Evolutionary conservation across 148 eudicot genomes (phyloP), one percentile per base, ranked within the genome.

Genomic region (Spergularia marina): DNA sequence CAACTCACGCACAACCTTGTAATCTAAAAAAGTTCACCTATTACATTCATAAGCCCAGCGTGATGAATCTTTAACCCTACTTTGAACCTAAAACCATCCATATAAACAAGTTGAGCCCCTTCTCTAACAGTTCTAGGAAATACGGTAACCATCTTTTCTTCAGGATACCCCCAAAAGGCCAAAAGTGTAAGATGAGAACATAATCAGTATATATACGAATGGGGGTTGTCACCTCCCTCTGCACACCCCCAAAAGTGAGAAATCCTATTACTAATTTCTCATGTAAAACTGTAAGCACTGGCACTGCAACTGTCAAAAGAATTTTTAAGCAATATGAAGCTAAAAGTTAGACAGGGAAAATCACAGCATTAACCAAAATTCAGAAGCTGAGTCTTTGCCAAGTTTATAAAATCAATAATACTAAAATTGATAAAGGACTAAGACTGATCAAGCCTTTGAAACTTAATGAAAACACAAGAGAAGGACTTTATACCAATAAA

Each of bases 371-470:
- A 39, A 49, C 14, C 70, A 67, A 44, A n/a, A 47, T 44, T 47
- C 54, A 67, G 51, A 67, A 10, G 54, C 15, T 47, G 53, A 18
- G 7, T n/a, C 47, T 44, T 47, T 47, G 70, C 70, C 70, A 44
- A 6, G 20, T 67, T 11, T 67, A 44, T 41, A 18, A 53, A 53
- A 47, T 25, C 70, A 20, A 41, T 10, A 64, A 30, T 62, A 41
- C 34, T 3, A 10, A 10, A 63, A 41, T 34, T 12, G 17, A 39
- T 40, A 40, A 15, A 7, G 34, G 39, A 68, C 52, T 58, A 21
- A 63, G 67, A 7, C 36, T 52, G 72, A 68, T 49, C n/a, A 68
- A 12, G 72, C 72, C 72, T 68, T 68, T 4, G 25, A 49, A 36
- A 68, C 72, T 21, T 21, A 68, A 21, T 68, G 53, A n/a, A 20